Percentiles rank a stretch among this genome's conserved stretches.
Evolutionary conservation across 148 eudicot species (phyloP).

Genomic region (Fagopyrum homotropicum): DNA sequence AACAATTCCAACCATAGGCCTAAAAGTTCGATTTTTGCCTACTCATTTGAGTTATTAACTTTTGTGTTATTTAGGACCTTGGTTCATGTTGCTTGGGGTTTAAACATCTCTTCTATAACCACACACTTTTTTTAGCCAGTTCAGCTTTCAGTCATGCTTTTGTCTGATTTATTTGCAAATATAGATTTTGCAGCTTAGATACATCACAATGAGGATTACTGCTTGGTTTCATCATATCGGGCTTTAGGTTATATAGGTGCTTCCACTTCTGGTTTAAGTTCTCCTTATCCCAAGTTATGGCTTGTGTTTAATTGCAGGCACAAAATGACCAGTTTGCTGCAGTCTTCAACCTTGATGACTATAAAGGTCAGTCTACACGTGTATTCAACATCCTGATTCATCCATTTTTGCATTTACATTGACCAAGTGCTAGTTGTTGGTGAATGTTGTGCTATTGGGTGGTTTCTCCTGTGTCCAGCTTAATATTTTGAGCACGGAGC

Average conservation of each 20-base stretch:
- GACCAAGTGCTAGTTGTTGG: neutral
- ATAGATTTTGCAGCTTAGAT: neutral
- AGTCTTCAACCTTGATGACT: slow-evolving; percentile 82
- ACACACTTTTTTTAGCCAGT: neutral
- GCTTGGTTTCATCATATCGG: neutral
- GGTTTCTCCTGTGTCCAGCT: no score
- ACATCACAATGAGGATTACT: neutral
- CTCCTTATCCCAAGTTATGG: neutral
- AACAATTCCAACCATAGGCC: neutral
- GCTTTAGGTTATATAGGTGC: neutral
- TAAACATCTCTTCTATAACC: neutral
- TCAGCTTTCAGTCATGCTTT: neutral
- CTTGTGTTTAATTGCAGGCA: slow-evolving; percentile 42
- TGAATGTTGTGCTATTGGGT: no score
- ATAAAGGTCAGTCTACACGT: slow-evolving; percentile 49
- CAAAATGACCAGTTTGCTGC: slow-evolving; percentile 83
- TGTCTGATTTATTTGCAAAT: neutral
- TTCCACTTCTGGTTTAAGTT: neutral
- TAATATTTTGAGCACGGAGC: neutral
- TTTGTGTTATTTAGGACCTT: neutral
- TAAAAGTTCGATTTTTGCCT: neutral
- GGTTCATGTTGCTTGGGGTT: neutral
- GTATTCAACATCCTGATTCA: neutral
- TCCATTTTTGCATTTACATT: neutral
- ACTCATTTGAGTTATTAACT: neutral